Base-by-base conservation (phyloP, 768 basidiomycete genomes). In the Coprinellus micaceus region DNA sequence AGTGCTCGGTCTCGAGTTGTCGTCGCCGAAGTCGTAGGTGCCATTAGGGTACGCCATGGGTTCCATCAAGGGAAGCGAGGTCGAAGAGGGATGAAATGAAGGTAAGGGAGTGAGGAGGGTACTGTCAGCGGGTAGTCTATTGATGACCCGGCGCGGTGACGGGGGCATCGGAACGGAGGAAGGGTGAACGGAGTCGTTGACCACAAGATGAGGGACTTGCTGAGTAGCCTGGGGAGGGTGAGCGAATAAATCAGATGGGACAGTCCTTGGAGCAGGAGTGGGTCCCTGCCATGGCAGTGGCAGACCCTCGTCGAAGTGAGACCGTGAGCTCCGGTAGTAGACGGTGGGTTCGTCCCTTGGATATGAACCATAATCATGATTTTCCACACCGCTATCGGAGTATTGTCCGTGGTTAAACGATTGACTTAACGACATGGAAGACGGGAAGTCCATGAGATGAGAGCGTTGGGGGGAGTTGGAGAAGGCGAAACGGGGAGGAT, bases 101-200 rank as follows among this genome's bases (percentile, higher is more conserved):
- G 82, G 77, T 19, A 88, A 74, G n/a, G 88, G 86, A 29, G 87
- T 89, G 58, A 89, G 73, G 53, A 90, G 75, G 24, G 84, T 88
- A 69, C 84, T 88, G 63, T 83, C 80, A 28, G 82, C 71, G 17
- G 85, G 82, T 26, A 89, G 74, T 41, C 84, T 77, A 60, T 66
- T 72, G 53, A 72, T 58, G 25, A 64, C 49, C 59, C 60, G 66
- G 59, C 66, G 60, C 62, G 70, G 45, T 62, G 59, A 58, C 67
- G 71, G 58, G 62, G 58, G 55, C 58, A 67, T 57, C 54, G 66
- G 54, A 50, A 65, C 61, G 60, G 62, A 44, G 57, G 61, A 59
- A 28, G 54, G 53, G 21, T 47, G 60, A 44, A 53, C 53, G 43
- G 47, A 58, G 19, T 47, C 61, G 60, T 22, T 58, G 21, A 69